Evolutionary conservation across 495 filamentous ascomycete genomes (phyloP), one percentile per base, ranked within the genome.

Genomic region (Hapsidospora chrysogenum): DNA sequence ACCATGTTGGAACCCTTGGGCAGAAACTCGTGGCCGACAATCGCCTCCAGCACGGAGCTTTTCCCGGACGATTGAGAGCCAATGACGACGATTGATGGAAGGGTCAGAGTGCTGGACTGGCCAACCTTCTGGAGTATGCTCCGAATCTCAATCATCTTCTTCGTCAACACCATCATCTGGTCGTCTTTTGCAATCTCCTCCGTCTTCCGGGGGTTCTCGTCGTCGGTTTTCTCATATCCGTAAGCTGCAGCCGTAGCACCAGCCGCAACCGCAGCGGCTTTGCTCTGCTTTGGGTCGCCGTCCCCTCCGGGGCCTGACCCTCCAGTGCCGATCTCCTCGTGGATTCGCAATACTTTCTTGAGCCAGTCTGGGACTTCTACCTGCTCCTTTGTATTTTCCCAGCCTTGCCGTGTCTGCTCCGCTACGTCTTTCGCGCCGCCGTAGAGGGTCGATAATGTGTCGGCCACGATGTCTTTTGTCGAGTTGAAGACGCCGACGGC

Each of bases 1-100:
- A 99, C 86, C 89, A 99, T 99, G 50, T 99, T 99, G 11, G 75
- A 80, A 14, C 89, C 89, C 53, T 99, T 99, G 21, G 89, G 89
- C 26, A 99, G 58, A 42, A 99, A 99, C 47, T 99, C 92, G 48
- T 99, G 89, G 23, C 89, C 89, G 17, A 99, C 89, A 41, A 99
- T 92, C 31, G 89, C 84, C 54, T 99, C 89, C 27, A 99, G 57
- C 14, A 99, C 89, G 7, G 92, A 96, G 50, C 86, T 95, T 56
- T 99, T 99, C 21, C 89, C 89, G 2, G 89, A 96, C 3, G 87
- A 95, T 53, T 99, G 89, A 1, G 89, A 96, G 9, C 89, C 89
- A 46, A 99, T 95, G 15, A 99, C 89, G 5, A 99, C 89, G 39
- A 99, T 99, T 2, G 89, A 93, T 0, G 89, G 89, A 26, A 96